Evolutionary conservation across 2,329 filamentous ascomycete genomes (phyloP).

Genomic region (Epichloe sylvatica): DNA sequence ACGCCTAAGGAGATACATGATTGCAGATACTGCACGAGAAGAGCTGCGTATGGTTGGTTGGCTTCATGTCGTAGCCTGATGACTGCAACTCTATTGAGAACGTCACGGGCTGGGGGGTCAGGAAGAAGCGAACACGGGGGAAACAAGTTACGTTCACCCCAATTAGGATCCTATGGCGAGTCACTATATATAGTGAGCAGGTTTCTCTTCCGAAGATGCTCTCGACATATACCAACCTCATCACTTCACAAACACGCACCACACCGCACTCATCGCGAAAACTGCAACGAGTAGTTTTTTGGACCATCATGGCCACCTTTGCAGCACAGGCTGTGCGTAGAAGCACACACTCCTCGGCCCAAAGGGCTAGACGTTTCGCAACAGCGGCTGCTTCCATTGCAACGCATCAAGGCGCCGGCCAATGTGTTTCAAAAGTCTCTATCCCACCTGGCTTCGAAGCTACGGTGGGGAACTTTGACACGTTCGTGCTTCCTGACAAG

Average conservation of each 20-base stretch:
- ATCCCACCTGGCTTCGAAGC: constrained; percentile 17
- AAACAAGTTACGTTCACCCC: neutral
- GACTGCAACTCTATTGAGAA: neutral
- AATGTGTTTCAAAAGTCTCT: neutral
- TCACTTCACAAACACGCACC: neutral
- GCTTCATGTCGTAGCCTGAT: neutral
- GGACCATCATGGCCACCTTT: constrained; percentile 2
- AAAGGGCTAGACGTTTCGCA: neutral
- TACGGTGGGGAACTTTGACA: constrained; percentile 20
- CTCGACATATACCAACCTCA: neutral
- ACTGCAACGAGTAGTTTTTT: neutral
- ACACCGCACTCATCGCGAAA: neutral
- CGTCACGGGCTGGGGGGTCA: neutral
- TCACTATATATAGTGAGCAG: constrained; percentile 1
- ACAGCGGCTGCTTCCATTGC: neutral
- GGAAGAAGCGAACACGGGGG: neutral
- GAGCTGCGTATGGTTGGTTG: neutral
- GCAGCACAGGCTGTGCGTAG: neutral
- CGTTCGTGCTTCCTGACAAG: constrained; percentile 26
- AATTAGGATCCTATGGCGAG: neutral
- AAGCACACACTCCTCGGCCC: neutral
- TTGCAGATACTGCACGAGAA: neutral
- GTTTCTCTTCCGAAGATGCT: neutral
- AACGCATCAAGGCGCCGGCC: neutral
- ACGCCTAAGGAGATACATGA: too few relatives aligned